phyloP scores from a whole-genome alignment of 306 rosid species.

The Begonia loranthoides region DNA sequence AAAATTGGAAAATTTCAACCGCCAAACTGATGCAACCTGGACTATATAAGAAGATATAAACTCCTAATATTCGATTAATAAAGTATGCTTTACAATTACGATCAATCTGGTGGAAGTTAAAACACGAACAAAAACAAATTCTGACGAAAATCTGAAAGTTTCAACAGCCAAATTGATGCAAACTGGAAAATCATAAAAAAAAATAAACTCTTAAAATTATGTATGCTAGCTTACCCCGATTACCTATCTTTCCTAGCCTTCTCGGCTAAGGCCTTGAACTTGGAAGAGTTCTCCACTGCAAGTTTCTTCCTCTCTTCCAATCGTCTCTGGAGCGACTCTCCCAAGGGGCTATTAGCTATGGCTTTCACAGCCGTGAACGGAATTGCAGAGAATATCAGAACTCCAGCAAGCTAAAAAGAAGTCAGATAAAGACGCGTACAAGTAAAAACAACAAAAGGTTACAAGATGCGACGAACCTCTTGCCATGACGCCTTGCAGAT shows the following conservation, averaged over 20 bases:
- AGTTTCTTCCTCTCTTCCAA: constrained; percentile 41
- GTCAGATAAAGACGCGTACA: not conserved
- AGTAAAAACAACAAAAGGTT: not conserved
- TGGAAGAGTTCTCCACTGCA: constrained; percentile 35
- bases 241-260: constrained; percentile 68
- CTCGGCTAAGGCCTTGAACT: constrained; percentile 34
- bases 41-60: too few relatives aligned
- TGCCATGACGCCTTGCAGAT: constrained; percentile 69
- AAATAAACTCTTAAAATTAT: too few relatives aligned
- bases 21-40: too few relatives aligned
- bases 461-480: constrained; percentile 39
- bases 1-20: too few relatives aligned
- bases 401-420: constrained; percentile 62
- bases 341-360: constrained; percentile 79
- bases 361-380: constrained; percentile 88
- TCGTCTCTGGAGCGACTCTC: constrained; percentile 65
- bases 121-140: too few relatives aligned
- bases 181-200: too few relatives aligned
- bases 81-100: too few relatives aligned
- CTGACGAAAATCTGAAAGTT: too few relatives aligned
- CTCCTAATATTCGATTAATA: too few relatives aligned
- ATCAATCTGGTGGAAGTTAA: too few relatives aligned
- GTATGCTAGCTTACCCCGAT: constrained; percentile 12
- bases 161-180: too few relatives aligned
- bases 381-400: constrained; percentile 69